A percentile compares a stretch with the other conserved stretches of the same genome.
Conservation (phyloP, 208 protist genomes). For the Blechomonas ayalai region DNA sequence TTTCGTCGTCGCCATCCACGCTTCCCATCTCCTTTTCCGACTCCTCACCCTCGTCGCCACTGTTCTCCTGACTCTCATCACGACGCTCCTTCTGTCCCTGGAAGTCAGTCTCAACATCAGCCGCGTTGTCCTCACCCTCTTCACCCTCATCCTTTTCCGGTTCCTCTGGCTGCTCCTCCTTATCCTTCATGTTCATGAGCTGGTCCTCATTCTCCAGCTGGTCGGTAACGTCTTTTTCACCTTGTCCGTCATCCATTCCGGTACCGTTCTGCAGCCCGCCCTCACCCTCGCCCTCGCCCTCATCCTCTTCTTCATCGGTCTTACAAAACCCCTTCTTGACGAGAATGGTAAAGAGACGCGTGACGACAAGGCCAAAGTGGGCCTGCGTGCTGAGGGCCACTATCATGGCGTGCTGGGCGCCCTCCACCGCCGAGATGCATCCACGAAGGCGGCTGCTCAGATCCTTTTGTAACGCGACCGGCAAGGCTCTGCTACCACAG, state of each 20-base stretch:
- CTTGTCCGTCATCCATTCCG: constrained; percentile 98
- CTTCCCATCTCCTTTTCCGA: constrained; percentile 82
- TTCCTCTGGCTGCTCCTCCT: constrained; percentile 83
- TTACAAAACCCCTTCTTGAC: constrained; percentile 95
- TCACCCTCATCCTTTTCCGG: constrained; percentile 58
- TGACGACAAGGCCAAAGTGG: constrained; percentile 72
- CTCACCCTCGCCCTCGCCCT: constrained; percentile 68
- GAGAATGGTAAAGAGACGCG: constrained; percentile 85
- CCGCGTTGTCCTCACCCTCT: constrained; percentile 85
- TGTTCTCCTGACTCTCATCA: constrained; percentile 65
- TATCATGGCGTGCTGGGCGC: constrained; percentile 13
- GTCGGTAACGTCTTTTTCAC: constrained; percentile 97
- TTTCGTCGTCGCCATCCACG: constrained; percentile 83
- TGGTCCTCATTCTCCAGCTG: constrained; percentile 97
- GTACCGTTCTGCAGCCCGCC: constrained; percentile 86
- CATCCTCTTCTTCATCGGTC: constrained; percentile 70
- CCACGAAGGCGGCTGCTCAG: background rate
- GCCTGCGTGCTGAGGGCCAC: constrained; percentile 37
- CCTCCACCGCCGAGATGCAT: constrained; percentile 12
- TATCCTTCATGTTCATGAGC: constrained; percentile 90
- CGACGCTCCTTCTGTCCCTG: constrained; percentile 70
- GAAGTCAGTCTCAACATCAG: constrained; percentile 84
- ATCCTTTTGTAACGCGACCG: background rate
- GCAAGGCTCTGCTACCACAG: constrained; percentile 16
- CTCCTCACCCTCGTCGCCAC: constrained; percentile 56